phyloP scores from a whole-genome alignment of 2,329 filamentous ascomycete genomes.

The Domatiomyces globalis region DNA sequence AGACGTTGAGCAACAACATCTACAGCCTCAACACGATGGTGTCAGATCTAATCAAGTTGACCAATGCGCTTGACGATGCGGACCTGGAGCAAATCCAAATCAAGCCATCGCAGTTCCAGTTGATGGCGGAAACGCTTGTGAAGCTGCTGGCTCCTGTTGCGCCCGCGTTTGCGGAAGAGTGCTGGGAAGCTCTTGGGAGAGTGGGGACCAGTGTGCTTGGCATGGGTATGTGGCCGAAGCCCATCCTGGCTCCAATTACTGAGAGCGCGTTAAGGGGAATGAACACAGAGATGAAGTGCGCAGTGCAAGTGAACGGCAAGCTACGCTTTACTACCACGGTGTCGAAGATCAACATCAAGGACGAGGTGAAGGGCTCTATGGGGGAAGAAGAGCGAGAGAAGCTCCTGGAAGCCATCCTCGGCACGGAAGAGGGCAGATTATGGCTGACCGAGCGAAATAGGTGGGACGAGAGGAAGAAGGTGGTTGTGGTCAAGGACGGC shows the following conservation, averaged over 20 bases:
- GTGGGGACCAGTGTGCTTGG: constrained; percentile 33
- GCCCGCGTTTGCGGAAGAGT: constrained; percentile 69
- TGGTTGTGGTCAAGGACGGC: constrained; percentile 53
- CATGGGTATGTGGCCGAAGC: constrained; percentile 42
- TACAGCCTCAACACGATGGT: constrained; percentile 72
- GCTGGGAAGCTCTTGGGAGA: constrained; percentile 48
- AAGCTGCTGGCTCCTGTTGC: constrained; percentile 66
- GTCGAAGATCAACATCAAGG: constrained; percentile 19
- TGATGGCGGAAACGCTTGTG: constrained; percentile 43
- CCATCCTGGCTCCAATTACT: constrained; percentile 26
- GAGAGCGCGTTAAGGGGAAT: constrained; percentile 35
- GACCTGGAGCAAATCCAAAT: constrained; percentile 3
- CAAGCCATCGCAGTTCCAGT: constrained; percentile 6
- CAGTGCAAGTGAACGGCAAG: constrained; percentile 71
- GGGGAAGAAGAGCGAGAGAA: constrained; percentile 19
- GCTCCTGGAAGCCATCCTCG: constrained; percentile 46
- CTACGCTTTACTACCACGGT: constrained; percentile 55
- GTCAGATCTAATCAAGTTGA: constrained; percentile 69
- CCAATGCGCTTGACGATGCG: constrained; percentile 44
- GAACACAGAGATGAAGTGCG: constrained; percentile 40
- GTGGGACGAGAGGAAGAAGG: constrained; percentile 43
- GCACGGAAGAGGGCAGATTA: constrained; percentile 44
- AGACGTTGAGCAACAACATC: constrained; percentile 53
- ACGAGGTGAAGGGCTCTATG: neutral
- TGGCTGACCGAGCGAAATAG: constrained; percentile 40